phyloP scores from a whole-genome alignment of 768 basidiomycete genomes.

The Psilocybe subaeruginosa region DNA sequence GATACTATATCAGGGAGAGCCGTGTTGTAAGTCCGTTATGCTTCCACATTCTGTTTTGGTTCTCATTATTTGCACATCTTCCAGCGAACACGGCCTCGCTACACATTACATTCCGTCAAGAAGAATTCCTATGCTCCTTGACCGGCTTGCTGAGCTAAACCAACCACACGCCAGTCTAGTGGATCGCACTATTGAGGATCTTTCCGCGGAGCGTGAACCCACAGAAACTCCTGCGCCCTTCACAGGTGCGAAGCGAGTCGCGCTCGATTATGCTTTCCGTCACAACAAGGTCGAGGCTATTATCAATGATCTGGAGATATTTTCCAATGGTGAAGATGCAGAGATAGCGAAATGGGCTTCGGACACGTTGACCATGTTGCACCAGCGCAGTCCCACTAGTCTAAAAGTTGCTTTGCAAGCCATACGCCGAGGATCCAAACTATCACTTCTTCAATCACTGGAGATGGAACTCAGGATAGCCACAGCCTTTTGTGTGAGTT shows the following conservation, averaged over 20 bases:
- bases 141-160: slow-evolving; percentile 64
- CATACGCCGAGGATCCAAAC: slow-evolving; percentile 67
- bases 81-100: slow-evolving; percentile 88
- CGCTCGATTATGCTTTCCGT: slow-evolving; percentile 81
- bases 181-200: slow-evolving; percentile 65
- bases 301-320: slow-evolving; percentile 53
- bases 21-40: slow-evolving; percentile 69
- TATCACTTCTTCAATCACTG: slow-evolving; percentile 67
- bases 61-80: slow-evolving; percentile 9
- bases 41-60: slow-evolving; percentile 5
- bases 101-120: slow-evolving; percentile 90
- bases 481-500: slow-evolving; percentile 85
- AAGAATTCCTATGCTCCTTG: slow-evolving; percentile 70
- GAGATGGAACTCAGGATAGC: slow-evolving; percentile 89
- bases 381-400: slow-evolving; percentile 86
- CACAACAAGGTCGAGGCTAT: slow-evolving; percentile 76
- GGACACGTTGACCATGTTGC: slow-evolving; percentile 63
- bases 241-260: slow-evolving; percentile 65
- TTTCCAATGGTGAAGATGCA: slow-evolving; percentile 39
- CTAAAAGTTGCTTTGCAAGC: slow-evolving; percentile 87
- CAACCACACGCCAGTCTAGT: slow-evolving; percentile 40
- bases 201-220: slow-evolving; percentile 71
- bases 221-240: slow-evolving; percentile 57
- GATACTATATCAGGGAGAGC: slow-evolving; percentile 74
- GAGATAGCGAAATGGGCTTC: slow-evolving; percentile 74